Percentiles rank a stretch among this genome's conserved stretches.
Evolutionary conservation across 2,329 filamentous ascomycete genomes (phyloP).

Genomic region (Alternaria arbusti): DNA sequence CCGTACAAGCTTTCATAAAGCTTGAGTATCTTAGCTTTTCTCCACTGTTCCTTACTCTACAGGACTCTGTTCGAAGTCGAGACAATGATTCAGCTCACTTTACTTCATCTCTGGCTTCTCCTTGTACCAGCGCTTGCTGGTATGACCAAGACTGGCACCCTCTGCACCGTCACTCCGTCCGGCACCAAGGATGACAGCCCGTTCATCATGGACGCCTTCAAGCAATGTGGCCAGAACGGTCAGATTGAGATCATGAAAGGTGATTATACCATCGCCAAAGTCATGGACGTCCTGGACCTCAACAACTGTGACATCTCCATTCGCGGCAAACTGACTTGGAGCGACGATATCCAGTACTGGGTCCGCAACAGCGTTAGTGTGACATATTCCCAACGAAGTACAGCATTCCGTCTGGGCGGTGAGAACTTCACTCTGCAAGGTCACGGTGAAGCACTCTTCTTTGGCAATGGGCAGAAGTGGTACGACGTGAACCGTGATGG

Average conservation of each 20-base stretch:
- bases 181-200: constrained; percentile 30
- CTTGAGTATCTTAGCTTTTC: constrained; percentile 4
- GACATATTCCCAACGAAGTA: constrained; percentile 29
- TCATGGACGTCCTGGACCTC: constrained; percentile 34
- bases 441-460: constrained; percentile 33
- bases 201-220: constrained; percentile 37
- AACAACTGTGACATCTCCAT: constrained; percentile 38
- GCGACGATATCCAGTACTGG: constrained; percentile 37
- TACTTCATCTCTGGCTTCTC: constrained; percentile 15
- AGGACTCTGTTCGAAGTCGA: not conserved
- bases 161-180: constrained; percentile 32
- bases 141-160: constrained; percentile 31
- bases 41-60: not conserved
- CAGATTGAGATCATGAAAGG: constrained; percentile 32
- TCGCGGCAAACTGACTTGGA: constrained; percentile 34
- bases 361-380: constrained; percentile 27
- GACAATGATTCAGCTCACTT: constrained; percentile 15
- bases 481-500: constrained; percentile 51
- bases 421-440: constrained; percentile 31
- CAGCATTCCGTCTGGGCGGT: constrained; percentile 33
- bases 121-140: constrained; percentile 16
- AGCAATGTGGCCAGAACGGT: constrained; percentile 36
- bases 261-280: constrained; percentile 35
- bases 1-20: constrained; percentile 20
- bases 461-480: constrained; percentile 40